Evolutionary conservation across 495 filamentous ascomycete species (phyloP).

Genomic region (Bathelium albidoporum): DNA sequence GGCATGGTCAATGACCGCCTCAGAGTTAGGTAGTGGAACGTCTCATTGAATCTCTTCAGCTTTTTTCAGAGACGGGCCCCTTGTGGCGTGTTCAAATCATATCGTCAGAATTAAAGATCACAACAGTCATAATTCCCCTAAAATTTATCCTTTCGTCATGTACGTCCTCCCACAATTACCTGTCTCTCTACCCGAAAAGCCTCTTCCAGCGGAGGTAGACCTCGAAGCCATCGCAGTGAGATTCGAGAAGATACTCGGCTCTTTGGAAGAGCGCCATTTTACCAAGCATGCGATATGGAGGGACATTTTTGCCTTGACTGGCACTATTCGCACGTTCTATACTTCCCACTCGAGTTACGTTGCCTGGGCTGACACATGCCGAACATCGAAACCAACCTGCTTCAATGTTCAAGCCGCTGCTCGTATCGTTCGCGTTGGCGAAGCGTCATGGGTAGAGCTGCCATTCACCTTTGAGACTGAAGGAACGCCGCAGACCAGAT

Average conservation of each 20-base stretch:
- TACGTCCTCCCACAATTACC: constrained; percentile 9
- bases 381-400: background rate
- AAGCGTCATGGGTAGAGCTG: constrained; percentile 6
- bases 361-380: constrained; percentile 1
- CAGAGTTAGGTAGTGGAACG: too few species aligned
- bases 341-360: background rate
- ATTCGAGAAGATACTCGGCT: constrained; percentile 7
- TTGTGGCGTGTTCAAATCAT: too few species aligned
- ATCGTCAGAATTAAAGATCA: too few species aligned
- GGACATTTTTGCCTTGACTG: constrained; percentile 26
- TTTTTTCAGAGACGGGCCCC: too few species aligned
- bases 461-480: constrained; percentile 7
- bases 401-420: background rate
- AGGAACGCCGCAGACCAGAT: background rate
- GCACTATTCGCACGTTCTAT: constrained; percentile 25
- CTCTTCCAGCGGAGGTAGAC: constrained; percentile 13
- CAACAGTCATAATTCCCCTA: too few species aligned
- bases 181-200: constrained; percentile 6
- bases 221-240: background rate
- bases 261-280: constrained; percentile 10
- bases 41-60: too few species aligned
- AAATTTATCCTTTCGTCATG: background rate
- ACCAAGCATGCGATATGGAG: constrained; percentile 20
- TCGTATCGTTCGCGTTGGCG: background rate
- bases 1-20: too few species aligned